phyloP scores from a whole-genome alignment of 1,284 basidiomycete species.

The Cryptococcus sp. region DNA sequence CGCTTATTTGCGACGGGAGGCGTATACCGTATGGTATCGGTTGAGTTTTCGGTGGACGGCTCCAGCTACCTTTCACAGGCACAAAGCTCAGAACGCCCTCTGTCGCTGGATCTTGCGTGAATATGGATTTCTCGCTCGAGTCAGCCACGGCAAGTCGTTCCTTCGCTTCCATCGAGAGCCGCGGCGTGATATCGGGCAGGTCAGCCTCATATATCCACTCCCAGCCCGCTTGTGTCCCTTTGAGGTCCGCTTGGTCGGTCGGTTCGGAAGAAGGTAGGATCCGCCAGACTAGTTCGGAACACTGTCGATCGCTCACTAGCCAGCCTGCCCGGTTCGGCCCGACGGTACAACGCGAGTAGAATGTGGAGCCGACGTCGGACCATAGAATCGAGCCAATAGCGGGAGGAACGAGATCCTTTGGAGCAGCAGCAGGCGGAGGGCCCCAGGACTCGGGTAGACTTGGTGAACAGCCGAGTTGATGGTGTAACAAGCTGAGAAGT shows the following conservation, averaged over 20 bases:
- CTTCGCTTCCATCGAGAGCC: constrained; percentile 6
- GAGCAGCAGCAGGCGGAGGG: constrained; percentile 13
- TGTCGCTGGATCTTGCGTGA: constrained; percentile 20
- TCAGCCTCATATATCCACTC: constrained; percentile 20
- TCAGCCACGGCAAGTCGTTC: constrained; percentile 1
- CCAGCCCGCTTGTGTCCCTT: constrained; percentile 5
- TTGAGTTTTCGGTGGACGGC: background rate
- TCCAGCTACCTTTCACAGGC: constrained; percentile 8
- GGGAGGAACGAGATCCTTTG: constrained; percentile 6
- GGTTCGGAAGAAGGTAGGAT: constrained; percentile 11
- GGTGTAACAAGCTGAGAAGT: constrained; percentile 25
- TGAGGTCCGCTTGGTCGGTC: background rate
- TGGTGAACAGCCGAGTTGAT: constrained; percentile 11
- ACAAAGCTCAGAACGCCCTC: constrained; percentile 21
- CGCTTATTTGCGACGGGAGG: background rate
- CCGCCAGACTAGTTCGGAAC: constrained; percentile 29
- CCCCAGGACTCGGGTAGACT: constrained; percentile 20
- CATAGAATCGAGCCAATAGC: constrained; percentile 36
- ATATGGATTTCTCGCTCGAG: constrained; percentile 7
- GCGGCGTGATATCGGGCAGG: constrained; percentile 2
- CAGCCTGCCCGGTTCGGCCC: constrained; percentile 20
- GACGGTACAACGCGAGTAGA: constrained; percentile 33
- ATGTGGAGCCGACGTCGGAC: constrained; percentile 38
- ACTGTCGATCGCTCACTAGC: constrained; percentile 11
- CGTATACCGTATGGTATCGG: constrained; percentile 19